A percentile compares a stretch with the other conserved stretches of the same genome.
Evolutionary conservation across 768 basidiomycete genomes (phyloP).

Genomic region (Steccherinum ochraceum): DNA sequence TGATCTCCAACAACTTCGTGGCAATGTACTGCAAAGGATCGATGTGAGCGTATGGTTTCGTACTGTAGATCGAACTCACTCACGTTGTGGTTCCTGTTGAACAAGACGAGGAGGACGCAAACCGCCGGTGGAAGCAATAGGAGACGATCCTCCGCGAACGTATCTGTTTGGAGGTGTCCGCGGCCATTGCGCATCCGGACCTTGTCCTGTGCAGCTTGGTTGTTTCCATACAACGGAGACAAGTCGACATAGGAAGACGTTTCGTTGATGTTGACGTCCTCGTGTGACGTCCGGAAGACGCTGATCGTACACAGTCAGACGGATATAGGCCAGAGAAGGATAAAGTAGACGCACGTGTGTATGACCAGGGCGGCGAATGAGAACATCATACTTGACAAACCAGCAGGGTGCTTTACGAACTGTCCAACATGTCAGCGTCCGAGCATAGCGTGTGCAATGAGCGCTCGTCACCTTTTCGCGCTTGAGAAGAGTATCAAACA

Average conservation of each 20-base stretch:
- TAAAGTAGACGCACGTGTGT: conserved; percentile 46
- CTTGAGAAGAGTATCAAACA: conserved; percentile 76
- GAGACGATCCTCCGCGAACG: conserved; percentile 74
- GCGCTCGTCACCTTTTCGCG: conserved; percentile 51
- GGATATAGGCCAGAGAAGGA: neutral
- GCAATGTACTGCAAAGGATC: conserved; percentile 62
- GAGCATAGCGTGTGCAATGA: conserved; percentile 3
- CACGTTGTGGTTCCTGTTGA: conserved; percentile 87
- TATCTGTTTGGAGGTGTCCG: conserved; percentile 62
- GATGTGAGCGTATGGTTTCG: conserved; percentile 57
- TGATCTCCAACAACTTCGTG: conserved; percentile 69
- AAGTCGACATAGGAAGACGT: conserved; percentile 87
- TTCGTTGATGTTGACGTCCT: conserved; percentile 63
- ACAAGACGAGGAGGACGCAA: conserved; percentile 72
- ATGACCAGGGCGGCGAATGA: conserved; percentile 79
- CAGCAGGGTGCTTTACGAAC: conserved; percentile 74
- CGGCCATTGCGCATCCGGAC: conserved; percentile 55
- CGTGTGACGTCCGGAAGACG: conserved; percentile 78
- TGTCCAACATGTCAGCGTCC: conserved; percentile 24
- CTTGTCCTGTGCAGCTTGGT: conserved; percentile 51
- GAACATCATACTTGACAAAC: conserved; percentile 76
- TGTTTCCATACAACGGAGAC: conserved; percentile 75
- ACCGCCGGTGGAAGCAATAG: conserved; percentile 75
- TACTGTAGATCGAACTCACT: conserved; percentile 58
- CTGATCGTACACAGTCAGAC: conserved; percentile 27